phyloP scores from a whole-genome alignment of 2,329 filamentous ascomycete genomes.

The Drechslerella dactyloides region DNA sequence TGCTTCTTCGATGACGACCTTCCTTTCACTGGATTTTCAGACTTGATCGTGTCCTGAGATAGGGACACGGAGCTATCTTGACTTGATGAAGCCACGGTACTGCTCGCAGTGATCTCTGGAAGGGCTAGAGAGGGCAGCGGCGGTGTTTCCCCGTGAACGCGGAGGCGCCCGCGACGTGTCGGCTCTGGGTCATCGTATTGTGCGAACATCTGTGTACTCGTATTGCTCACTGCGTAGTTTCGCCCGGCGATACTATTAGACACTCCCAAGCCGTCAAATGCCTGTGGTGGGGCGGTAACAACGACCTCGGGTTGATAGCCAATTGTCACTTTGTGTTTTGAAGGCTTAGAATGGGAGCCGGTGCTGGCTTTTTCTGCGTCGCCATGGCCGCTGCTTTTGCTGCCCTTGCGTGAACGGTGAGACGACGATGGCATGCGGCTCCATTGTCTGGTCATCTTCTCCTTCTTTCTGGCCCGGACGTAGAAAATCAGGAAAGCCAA shows the following conservation, averaged over 20 bases:
- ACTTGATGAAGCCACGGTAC: background rate
- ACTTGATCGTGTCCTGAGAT: background rate
- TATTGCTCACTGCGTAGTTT: conserved; percentile 38
- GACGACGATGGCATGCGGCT: conserved; percentile 27
- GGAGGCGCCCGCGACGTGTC: conserved; percentile 33
- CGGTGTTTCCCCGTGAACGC: conserved; percentile 45
- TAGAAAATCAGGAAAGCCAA: conserved; percentile 28
- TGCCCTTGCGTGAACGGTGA: conserved; percentile 30
- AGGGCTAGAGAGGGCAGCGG: conserved; percentile 40
- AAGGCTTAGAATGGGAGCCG: conserved; percentile 15
- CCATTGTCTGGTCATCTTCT: conserved; percentile 19
- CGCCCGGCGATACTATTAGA: conserved; percentile 16
- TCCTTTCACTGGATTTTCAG: conserved; percentile 1
- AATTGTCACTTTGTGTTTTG: conserved; percentile 41
- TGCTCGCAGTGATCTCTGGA: background rate
- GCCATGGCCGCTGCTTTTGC: background rate
- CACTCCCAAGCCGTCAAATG: conserved; percentile 29
- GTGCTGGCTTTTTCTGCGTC: conserved; percentile 18
- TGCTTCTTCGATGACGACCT: conserved; percentile 30
- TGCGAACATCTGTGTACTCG: conserved; percentile 44
- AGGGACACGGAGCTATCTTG: conserved; percentile 13
- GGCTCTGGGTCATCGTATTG: conserved; percentile 41
- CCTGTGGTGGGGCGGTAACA: conserved; percentile 33
- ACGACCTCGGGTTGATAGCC: conserved; percentile 45
- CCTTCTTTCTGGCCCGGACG: conserved; percentile 12